These are phyloP conservation scores for Solanum arcanum DNA, from an alignment of 257 asterid genomes.

Conservation along the genomic window DNA sequence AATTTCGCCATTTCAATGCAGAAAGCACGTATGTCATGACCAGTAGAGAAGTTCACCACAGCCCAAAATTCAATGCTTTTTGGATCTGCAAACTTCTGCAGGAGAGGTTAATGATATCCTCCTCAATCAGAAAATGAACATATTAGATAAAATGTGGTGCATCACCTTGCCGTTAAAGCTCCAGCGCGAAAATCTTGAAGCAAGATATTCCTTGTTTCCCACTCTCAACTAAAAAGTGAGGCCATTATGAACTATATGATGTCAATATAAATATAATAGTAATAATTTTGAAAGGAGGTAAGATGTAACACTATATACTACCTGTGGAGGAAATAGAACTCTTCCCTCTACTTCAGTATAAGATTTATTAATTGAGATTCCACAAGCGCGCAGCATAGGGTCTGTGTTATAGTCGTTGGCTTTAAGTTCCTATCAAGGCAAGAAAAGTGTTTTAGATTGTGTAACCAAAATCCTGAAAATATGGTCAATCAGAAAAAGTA, in stretches of 20 bases:
- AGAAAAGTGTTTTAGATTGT: background rate
- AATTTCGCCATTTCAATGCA: constrained; percentile 17
- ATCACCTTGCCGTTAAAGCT: constrained; percentile 35
- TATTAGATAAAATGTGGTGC: background rate
- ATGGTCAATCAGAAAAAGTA: background rate
- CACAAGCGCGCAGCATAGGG: constrained; percentile 28
- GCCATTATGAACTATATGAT: background rate
- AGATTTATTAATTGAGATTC: constrained; percentile 21
- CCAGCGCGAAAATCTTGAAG: constrained; percentile 41
- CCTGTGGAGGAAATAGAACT: constrained; percentile 39
- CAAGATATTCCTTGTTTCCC: constrained; percentile 27
- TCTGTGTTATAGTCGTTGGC: constrained; percentile 15
- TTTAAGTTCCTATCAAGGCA: constrained; percentile 17
- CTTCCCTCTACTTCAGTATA: constrained; percentile 38
- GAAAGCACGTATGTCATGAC: constrained; percentile 8
- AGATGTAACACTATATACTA: constrained; percentile 3
- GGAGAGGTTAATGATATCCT: background rate
- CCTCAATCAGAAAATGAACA: background rate
- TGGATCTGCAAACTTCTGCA: constrained; percentile 27
- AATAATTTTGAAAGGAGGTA: background rate
- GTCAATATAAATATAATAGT: background rate
- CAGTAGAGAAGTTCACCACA: constrained; percentile 29
- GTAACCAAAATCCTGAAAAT: background rate
- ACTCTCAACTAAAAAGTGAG: constrained; percentile 19
- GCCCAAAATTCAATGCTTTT: constrained; percentile 30